Base-by-base conservation (phyloP, 2,329 filamentous ascomycete genomes). In the Eutypella sp. region DNA sequence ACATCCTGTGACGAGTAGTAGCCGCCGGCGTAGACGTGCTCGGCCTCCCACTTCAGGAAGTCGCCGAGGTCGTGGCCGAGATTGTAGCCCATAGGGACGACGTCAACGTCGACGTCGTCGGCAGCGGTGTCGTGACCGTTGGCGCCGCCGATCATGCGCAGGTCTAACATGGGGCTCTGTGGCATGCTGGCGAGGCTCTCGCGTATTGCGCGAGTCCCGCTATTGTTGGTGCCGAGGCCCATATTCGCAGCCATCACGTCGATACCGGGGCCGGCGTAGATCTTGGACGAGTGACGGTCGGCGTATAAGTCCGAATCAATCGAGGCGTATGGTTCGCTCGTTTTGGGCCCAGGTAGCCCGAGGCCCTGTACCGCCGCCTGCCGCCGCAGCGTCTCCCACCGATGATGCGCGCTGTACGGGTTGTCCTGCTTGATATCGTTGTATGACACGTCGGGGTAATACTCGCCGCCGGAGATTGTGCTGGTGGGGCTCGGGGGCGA, bases 41-140 rank as follows among this genome's bases (percentile, higher is more conserved):
- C 71, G 4, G 73, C 64, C 59, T 80, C 78, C 78, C 78, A 82
- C 45, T 65, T 69, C 40, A 83, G 56, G 53, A 79, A 82, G 49
- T 82, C 78, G 2, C 75, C 75, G 33, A 82, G 57, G 56, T 82
- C 79, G 49, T 81, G 75, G 10, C 72, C 71, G 2, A 83, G 66
- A 51, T 83, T 83, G 56, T 75, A 82, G 0, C 78, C 78, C 79
- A 83, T 82, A 0, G 78, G 75, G 44, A 78, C 71, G 9, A 68
- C 58, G 43, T 69, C 67, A 24, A 65, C 50, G 44, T 68, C 62
- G n/a, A 65, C 68, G 36, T 67, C 65, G 20, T 66, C 67, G 29
- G n/a, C n/a, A n/a, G n/a, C n/a, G n/a, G n/a, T n/a, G n/a, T n/a
- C n/a, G n/a, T n/a, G n/a, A n/a, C 62, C 64, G 22, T 63, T 61